Evolutionary conservation across 176 grass and related monocot species (phyloP), one percentile per base, ranked within the genome.

Genomic region (Calamus simplicifolius): DNA sequence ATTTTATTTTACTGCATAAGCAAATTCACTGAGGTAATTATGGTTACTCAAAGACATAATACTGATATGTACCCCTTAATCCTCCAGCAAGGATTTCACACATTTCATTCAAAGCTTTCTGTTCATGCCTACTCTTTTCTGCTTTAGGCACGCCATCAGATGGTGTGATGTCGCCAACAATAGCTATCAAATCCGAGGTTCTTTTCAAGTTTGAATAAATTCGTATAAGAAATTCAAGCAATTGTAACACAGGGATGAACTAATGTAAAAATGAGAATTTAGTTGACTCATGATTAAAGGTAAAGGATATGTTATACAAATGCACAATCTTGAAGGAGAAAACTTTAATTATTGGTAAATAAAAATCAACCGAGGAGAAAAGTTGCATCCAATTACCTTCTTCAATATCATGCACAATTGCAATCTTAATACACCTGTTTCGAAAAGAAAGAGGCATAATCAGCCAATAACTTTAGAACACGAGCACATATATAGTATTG

Each of bases 81-180:
- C 87, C 84, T 59, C 73, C 81, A 73, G 88, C 88, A 15, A 98
- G 88, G 73, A 98, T 55, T 60, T 73, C 49, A 56, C 94, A 98
- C 94, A 98, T 98, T 58, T 83, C 81, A 48, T 86, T 81, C 59
- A 98, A 68, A 52, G 94, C 94, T 83, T 92, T 88, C 78, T 72
- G 82, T 79, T 98, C 94, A 69, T 52, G 88, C 30, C 94, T 76
- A 52, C 67, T 98, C 58, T 98, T 98, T 78, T 98, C 94, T 61
- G 75, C 76, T 72, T 98, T 98, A 3, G 93, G 93, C 57, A 93
- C 81, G 19, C 71, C 68, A 62, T 93, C 94, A 63, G 88, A 75
- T 49, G 94, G 94, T 52, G 94, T 93, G 56, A 98, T 98, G 15
- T 98, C 94, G 49, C 94, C 93, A 62, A 97, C 84, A 51, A 91